Base-by-base conservation (phyloP, 1,284 basidiomycete species). In the Tilletia horrida region DNA sequence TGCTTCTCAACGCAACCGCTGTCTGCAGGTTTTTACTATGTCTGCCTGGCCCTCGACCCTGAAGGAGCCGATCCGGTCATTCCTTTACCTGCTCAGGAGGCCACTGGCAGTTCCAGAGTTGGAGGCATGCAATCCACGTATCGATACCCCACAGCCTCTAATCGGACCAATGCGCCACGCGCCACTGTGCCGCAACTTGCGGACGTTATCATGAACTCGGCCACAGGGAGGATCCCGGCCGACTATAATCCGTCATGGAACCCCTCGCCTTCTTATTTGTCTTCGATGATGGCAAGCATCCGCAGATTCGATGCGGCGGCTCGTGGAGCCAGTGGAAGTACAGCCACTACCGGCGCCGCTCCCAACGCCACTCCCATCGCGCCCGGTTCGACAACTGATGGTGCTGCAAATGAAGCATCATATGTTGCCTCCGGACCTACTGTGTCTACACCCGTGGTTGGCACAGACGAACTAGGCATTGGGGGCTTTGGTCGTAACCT, bases 1-100 rank as follows among this genome's bases (percentile, higher is more conserved):
- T 62, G 31, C 63, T 64, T 65, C 67, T 50, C 16, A 42, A 23
- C 35, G 62, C 62, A 59, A n/a, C n/a, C n/a, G 14, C 66, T 66
- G 13, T 44, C 25, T 18, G 25, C 79, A n/a, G 73, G 72, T 14
- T 79, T 93, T 83, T 92, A 93, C 84, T 92, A 92, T 79, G 87
- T 91, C 73, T 90, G 90, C 78, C 88, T 92, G 48, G 89, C 90
- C 79, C 87, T 91, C 3, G 76, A 75, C 1, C 23, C 45, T n/a
- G 63, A 64, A 6, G 44, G 40, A 29, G 52, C 21, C 1, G 63
- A 64, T 48, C 31, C 42, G 4, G 31, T 62, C 6, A 29, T 62
- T 0, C 59, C 35, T 7, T 23, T 42, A 18, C 59, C 35, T 25
- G 11, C 16, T n/a, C 59, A 35, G 11, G 35, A 62, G 59, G 14